A percentile compares a stretch with the other conserved stretches of the same genome.
Evolutionary conservation across 129 eudicot species (phyloP).

Genomic region (Flaveria ramosissima): DNA sequence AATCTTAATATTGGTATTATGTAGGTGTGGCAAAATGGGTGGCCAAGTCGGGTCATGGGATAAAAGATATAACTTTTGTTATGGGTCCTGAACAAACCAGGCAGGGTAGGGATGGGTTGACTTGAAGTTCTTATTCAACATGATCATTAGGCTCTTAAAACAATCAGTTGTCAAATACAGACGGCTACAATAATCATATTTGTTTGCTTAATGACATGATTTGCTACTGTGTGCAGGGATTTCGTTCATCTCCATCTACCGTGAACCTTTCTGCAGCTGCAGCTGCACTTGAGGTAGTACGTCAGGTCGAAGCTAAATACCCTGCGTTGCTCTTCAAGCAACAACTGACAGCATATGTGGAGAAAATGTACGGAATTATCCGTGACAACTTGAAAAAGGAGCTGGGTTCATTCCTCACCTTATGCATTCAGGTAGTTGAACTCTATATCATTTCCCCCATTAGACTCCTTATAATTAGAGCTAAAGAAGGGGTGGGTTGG

Average conservation of each 20-base stretch:
- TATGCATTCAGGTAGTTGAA: slow-evolving; percentile 80
- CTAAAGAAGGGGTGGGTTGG: neutral
- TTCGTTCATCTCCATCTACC: slow-evolving; percentile 79
- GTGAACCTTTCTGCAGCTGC: slow-evolving; percentile 70
- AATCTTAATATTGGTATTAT: neutral
- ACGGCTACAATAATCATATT: neutral
- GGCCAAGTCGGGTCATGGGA: neutral
- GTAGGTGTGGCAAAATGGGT: slow-evolving; percentile 7
- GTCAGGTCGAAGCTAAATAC: slow-evolving; percentile 93
- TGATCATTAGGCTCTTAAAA: neutral
- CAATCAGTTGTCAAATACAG: neutral
- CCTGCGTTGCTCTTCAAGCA: slow-evolving; percentile 97
- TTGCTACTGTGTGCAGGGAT: slow-evolving; percentile 57
- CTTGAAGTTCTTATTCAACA: neutral
- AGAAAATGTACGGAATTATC: slow-evolving; percentile 89
- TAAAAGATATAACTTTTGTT: neutral
- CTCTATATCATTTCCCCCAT: neutral
- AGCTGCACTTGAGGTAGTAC: slow-evolving; percentile 80
- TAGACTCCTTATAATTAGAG: neutral
- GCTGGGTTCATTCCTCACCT: slow-evolving; percentile 64
- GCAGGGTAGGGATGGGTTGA: neutral
- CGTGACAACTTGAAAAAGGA: slow-evolving; percentile 95
- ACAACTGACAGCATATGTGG: slow-evolving; percentile 89
- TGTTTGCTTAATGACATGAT: slow-evolving; percentile 14
- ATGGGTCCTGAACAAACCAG: neutral